phyloP scores from a whole-genome alignment of 23 red algal genomes.

The Gracilariopsis chorda region DNA sequence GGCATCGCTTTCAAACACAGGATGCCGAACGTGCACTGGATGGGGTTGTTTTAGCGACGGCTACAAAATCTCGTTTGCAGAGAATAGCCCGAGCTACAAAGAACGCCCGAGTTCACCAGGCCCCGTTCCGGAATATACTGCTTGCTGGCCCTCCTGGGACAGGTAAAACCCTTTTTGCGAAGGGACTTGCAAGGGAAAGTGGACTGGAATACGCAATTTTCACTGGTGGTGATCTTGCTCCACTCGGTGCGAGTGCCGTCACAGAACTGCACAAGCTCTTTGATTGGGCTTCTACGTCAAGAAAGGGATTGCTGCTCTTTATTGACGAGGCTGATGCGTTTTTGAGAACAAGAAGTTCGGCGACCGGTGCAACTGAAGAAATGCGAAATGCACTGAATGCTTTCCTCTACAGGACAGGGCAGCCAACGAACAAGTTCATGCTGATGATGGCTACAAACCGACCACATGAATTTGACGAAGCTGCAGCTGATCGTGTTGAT shows the following conservation, averaged over 20 bases:
- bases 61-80: slow-evolving; percentile 37
- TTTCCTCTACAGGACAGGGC: slow-evolving; percentile 79
- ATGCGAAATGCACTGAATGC: slow-evolving; percentile 84
- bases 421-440: slow-evolving; percentile 70
- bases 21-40: slow-evolving; percentile 66
- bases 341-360: slow-evolving; percentile 70
- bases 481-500: slow-evolving; percentile 80
- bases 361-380: slow-evolving; percentile 57
- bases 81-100: slow-evolving; percentile 69
- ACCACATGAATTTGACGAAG: slow-evolving; percentile 78
- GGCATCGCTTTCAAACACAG: background rate
- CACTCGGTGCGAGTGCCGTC: slow-evolving; percentile 68
- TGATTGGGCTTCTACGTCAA: slow-evolving; percentile 71
- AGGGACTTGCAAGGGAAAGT: slow-evolving; percentile 63
- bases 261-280: slow-evolving; percentile 85
- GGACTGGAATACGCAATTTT: slow-evolving; percentile 89
- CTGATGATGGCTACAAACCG: slow-evolving; percentile 80
- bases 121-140: slow-evolving; percentile 84
- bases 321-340: slow-evolving; percentile 91
- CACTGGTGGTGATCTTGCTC: slow-evolving; percentile 81
- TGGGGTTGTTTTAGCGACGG: slow-evolving; percentile 63
- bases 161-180: slow-evolving; percentile 97
- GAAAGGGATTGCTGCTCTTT: slow-evolving; percentile 75
- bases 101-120: slow-evolving; percentile 48
- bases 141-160: slow-evolving; percentile 93